Base-by-base conservation (phyloP, 305 asterid species). In the Fraxinus velutina region DNA sequence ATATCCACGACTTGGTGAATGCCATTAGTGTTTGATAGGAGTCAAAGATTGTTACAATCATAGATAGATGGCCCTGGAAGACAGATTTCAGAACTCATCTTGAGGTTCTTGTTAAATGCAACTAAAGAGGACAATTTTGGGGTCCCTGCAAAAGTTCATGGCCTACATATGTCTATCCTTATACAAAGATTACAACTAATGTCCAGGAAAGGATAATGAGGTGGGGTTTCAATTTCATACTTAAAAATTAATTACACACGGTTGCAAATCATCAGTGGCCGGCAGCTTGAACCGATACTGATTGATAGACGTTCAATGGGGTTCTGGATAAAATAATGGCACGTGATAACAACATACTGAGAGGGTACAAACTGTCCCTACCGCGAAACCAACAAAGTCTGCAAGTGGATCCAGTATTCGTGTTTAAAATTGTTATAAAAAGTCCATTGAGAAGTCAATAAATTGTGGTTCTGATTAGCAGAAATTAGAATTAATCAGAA, bases 281-380 rank as follows among this genome's bases (percentile, higher is more conserved):
- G 89, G 90, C 92, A 89, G 77, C 73, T 60, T 73, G 24, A 77
- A 73, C 50, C 78, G 88, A 84, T 82, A 73, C 50, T 79, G 88
- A 84, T 82, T 36, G 78, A 78, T 19, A 42, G 76, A 83, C 81
- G 86, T 82, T 77, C 47, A 81, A 83, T 78, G 77, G 76, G 78
- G 76, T 55, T 81, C 81, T 60, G 79, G 85, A 88, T 85, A 84
- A 78, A 83, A 85, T 85, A 84, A 77, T 75, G 85, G 76, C 92
- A 91, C 89, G 90, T 90, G 97, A 88, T 73, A 75, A 29, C 73
- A 83, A 71, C 86, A 86, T 85, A 83, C 82, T 87, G 39, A 81
- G 66, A 82, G 93, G 91, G 89, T 85, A 83, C 93, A 92, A 73
- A 70, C 21, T 76, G 96, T 86, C 97, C 96, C 96, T 73, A 89